A percentile compares a stretch with the other conserved stretches of the same genome.
Conservation (phyloP, 768 basidiomycete genomes). For the Phylloporus sp. region DNA sequence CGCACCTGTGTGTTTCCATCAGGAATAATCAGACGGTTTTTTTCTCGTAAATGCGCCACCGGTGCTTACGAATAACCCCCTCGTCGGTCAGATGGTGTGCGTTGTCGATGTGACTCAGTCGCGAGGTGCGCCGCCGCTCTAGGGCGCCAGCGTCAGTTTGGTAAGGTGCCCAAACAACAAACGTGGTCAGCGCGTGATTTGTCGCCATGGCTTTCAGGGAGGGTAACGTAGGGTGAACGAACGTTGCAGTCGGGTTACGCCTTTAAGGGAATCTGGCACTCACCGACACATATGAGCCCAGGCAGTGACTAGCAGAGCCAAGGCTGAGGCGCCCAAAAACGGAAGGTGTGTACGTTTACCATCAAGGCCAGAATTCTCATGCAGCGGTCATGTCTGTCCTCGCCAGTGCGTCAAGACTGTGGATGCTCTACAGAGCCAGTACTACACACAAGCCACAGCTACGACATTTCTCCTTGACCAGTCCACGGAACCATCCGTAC, state of each 20-base stretch:
- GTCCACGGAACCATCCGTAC: slow-evolving; percentile 18
- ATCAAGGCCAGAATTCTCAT: slow-evolving; percentile 8
- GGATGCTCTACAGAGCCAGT: background rate
- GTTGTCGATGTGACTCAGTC: slow-evolving; percentile 46
- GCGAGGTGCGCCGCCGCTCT: slow-evolving; percentile 49
- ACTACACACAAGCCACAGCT: no score
- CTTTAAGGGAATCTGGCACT: no score
- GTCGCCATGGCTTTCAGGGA: slow-evolving; percentile 17
- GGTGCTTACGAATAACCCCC: slow-evolving; percentile 49
- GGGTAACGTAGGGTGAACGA: background rate
- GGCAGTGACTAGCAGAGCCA: background rate
- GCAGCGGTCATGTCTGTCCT: background rate
- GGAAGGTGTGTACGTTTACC: slow-evolving; percentile 12
- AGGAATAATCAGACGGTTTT: slow-evolving; percentile 9
- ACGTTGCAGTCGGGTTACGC: background rate
- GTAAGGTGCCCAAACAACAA: slow-evolving; percentile 67
- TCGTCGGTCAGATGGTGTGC: slow-evolving; percentile 33
- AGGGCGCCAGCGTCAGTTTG: slow-evolving; percentile 53
- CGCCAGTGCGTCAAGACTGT: background rate
- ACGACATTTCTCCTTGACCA: no score
- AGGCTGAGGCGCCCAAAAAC: background rate
- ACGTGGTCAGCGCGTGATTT: slow-evolving; percentile 25
- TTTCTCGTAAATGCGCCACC: background rate
- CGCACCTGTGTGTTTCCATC: slow-evolving; percentile 37
- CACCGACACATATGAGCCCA: background rate